These are phyloP conservation scores for Psilocybe tampanensis DNA, from an alignment of 768 basidiomycete species.

Conservation along the genomic window DNA sequence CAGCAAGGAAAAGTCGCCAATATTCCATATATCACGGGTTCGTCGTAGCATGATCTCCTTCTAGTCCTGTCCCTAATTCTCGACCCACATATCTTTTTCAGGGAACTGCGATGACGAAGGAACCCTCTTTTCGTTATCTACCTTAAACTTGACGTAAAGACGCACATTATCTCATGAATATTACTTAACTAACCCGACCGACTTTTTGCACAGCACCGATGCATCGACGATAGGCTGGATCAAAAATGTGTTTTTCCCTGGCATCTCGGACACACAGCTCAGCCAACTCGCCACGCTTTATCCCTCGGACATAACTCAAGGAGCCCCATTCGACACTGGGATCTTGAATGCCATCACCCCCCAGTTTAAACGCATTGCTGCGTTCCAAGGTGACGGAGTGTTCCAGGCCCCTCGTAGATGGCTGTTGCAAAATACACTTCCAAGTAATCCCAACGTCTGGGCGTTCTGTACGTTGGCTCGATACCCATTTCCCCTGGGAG, in stretches of 20 bases:
- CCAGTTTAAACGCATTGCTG: constrained; percentile 47
- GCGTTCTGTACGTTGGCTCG: constrained; percentile 33
- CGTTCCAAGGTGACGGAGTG: constrained; percentile 46
- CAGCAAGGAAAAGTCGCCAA: constrained; percentile 46
- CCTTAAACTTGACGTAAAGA: constrained; percentile 16
- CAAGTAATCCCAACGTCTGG: constrained; percentile 42
- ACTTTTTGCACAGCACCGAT: constrained; percentile 24
- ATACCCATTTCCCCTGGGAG: too few relatives aligned
- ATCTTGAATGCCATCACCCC: constrained; percentile 43
- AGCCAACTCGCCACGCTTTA: constrained; percentile 35
- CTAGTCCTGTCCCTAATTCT: background rate
- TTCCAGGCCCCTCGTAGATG: constrained; percentile 51
- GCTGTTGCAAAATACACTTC: constrained; percentile 35
- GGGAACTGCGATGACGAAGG: constrained; percentile 68
- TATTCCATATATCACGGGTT: constrained; percentile 51
- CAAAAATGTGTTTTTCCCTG: constrained; percentile 33
- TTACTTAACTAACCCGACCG: background rate
- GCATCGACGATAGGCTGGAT: constrained; percentile 23
- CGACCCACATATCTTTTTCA: constrained; percentile 11
- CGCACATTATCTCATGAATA: background rate
- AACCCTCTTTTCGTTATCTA: constrained; percentile 30
- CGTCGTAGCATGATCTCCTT: background rate
- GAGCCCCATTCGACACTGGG: constrained; percentile 57
- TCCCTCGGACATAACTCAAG: constrained; percentile 40
- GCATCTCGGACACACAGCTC: constrained; percentile 28